A percentile compares a stretch with the other conserved stretches of the same genome.
Conservation (phyloP, 2,329 filamentous ascomycete genomes). For the Cladosporium sp. region DNA sequence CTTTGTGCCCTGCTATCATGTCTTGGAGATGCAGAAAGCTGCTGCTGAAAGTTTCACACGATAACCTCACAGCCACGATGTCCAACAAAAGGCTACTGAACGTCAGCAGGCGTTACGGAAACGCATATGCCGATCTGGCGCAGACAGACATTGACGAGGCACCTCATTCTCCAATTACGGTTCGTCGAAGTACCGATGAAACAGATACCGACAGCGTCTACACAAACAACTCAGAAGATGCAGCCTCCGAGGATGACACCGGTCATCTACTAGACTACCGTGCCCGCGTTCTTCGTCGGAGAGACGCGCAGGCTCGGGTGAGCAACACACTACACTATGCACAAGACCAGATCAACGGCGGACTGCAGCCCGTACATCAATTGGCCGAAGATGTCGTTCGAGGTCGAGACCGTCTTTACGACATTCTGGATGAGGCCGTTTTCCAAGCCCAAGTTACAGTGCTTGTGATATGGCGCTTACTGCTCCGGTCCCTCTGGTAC, state of each 20-base stretch:
- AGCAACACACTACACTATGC: neutral
- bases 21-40: neutral
- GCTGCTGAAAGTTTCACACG: neutral
- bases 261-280: neutral
- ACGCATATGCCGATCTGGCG: neutral
- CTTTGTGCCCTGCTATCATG: neutral
- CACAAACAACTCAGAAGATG: neutral
- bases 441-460: neutral
- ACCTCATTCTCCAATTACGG: neutral
- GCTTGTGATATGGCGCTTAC: neutral
- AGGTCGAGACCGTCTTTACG: neutral
- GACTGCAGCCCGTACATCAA: neutral
- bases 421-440: neutral
- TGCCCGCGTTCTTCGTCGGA: neutral
- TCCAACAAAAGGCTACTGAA: neutral
- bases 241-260: neutral
- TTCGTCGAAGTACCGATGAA: neutral
- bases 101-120: neutral
- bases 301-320: neutral
- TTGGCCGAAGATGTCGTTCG: neutral
- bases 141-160: too few species aligned
- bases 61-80: neutral
- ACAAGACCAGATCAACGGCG: neutral
- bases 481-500: neutral
- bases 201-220: neutral